Percentiles rank a stretch among this genome's conserved stretches.
These are phyloP conservation scores for Clonostachys rhizophaga DNA, from an alignment of 2,329 filamentous ascomycete species.

Conservation along the genomic window DNA sequence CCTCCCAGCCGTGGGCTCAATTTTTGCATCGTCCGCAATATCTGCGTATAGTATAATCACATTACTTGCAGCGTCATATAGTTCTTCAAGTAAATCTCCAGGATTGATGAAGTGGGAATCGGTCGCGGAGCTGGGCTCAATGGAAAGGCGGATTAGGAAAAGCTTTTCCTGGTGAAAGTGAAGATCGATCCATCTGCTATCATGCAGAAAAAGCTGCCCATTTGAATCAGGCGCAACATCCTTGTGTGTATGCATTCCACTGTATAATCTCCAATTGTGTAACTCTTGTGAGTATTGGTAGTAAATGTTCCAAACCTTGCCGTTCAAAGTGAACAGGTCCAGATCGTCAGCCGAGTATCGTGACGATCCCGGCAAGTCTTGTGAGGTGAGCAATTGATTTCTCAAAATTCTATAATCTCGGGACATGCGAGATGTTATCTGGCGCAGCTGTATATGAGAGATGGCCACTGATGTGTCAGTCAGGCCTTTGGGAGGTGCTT, in stretches of 20 bases:
- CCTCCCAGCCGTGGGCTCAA: too few relatives aligned
- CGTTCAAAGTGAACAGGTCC: too few relatives aligned
- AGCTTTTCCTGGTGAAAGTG: conserved; percentile 2
- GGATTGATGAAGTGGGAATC: too few relatives aligned
- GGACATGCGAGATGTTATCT: conserved; percentile 32
- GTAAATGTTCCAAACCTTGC: too few relatives aligned
- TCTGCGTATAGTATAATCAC: too few relatives aligned
- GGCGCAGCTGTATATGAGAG: conserved; percentile 26
- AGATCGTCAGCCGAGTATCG: too few relatives aligned
- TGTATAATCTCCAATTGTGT: background rate
- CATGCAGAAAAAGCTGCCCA: background rate
- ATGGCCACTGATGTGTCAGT: conserved; percentile 22
- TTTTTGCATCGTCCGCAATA: too few relatives aligned
- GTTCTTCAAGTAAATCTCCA: too few relatives aligned
- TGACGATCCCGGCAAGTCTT: too few relatives aligned
- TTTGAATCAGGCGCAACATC: background rate
- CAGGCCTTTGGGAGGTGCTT: background rate
- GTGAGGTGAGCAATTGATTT: too few relatives aligned
- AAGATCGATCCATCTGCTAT: conserved; percentile 2
- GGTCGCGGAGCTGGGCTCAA: background rate
- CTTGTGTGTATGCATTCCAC: background rate
- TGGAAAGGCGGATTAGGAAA: background rate
- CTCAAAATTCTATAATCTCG: conserved; percentile 7
- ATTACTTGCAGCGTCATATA: too few relatives aligned
- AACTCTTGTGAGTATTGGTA: background rate